These are phyloP conservation scores for Epithemia pelagica DNA, from an alignment of 108 stramenopile genomes.

Conservation along the genomic window DNA sequence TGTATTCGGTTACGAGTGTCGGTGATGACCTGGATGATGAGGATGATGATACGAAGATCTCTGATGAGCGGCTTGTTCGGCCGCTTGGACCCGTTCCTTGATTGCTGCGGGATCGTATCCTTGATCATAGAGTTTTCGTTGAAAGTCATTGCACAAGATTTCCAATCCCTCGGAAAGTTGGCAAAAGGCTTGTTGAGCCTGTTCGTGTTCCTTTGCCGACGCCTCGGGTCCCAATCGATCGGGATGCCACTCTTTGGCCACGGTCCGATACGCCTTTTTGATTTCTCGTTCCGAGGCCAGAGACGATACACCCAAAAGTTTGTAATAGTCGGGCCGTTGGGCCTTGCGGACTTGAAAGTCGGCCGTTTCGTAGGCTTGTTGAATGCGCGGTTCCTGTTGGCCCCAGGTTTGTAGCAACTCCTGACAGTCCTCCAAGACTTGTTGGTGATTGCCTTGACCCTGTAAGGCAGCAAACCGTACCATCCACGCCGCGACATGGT, in stretches of 20 bases:
- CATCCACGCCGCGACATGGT: slow-evolving; percentile 36
- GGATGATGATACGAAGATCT: no score
- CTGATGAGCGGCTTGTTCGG: slow-evolving; percentile 36
- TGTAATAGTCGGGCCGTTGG: slow-evolving; percentile 42
- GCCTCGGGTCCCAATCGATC: slow-evolving; percentile 19
- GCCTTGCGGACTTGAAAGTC: slow-evolving; percentile 39
- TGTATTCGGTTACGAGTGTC: not conserved
- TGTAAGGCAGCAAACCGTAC: slow-evolving; percentile 28
- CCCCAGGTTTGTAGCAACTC: slow-evolving; percentile 35
- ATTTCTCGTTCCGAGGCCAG: slow-evolving; percentile 49
- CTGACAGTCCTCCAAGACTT: slow-evolving; percentile 20
- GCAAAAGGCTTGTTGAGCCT: slow-evolving; percentile 27
- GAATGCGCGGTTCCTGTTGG: slow-evolving; percentile 18
- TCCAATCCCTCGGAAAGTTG: slow-evolving; percentile 45
- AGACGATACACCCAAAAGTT: slow-evolving; percentile 21
- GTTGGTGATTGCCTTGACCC: slow-evolving; percentile 30
- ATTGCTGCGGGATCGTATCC: slow-evolving; percentile 48
- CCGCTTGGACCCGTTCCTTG: slow-evolving; percentile 41
- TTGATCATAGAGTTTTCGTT: slow-evolving; percentile 45
- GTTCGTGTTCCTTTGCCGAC: slow-evolving; percentile 10
- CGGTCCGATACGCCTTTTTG: slow-evolving; percentile 45
- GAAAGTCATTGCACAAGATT: slow-evolving; percentile 36
- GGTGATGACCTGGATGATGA: slow-evolving; percentile 11
- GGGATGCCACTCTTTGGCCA: slow-evolving; percentile 43
- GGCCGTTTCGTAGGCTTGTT: slow-evolving; percentile 41